phyloP scores from a whole-genome alignment of 2,329 filamentous ascomycete species.

The Sarocladium kiliense region DNA sequence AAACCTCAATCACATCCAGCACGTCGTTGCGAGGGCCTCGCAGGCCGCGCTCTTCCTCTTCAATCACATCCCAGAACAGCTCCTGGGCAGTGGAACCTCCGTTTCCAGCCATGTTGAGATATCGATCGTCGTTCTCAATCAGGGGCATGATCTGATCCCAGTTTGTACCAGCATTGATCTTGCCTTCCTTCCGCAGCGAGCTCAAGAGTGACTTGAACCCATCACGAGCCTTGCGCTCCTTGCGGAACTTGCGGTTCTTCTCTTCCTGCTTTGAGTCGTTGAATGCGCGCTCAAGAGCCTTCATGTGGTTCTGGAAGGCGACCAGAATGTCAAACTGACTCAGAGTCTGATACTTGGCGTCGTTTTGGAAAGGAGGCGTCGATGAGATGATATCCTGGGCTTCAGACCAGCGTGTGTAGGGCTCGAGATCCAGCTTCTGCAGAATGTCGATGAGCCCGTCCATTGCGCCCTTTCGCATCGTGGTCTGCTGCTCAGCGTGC shows the following conservation, averaged over 20 bases:
- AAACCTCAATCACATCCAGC: slow-evolving; percentile 81
- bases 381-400: slow-evolving; percentile 77
- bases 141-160: slow-evolving; percentile 77
- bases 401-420: slow-evolving; percentile 92
- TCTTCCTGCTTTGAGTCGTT: slow-evolving; percentile 87
- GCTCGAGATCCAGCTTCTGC: slow-evolving; percentile 75
- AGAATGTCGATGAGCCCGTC: slow-evolving; percentile 76
- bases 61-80: slow-evolving; percentile 91
- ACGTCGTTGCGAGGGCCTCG: slow-evolving; percentile 78
- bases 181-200: slow-evolving; percentile 68
- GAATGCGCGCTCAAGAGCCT: slow-evolving; percentile 81
- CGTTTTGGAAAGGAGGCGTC: slow-evolving; percentile 70
- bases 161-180: slow-evolving; percentile 84
- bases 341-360: slow-evolving; percentile 80
- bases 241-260: slow-evolving; percentile 73
- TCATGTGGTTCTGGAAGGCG: slow-evolving; percentile 93
- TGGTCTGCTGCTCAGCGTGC: slow-evolving; percentile 69
- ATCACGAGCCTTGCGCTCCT: slow-evolving; percentile 83
- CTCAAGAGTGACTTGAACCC: slow-evolving; percentile 68
- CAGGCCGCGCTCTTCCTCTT: slow-evolving; percentile 87
- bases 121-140: slow-evolving; percentile 77
- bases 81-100: slow-evolving; percentile 81
- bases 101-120: slow-evolving; percentile 77
- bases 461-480: slow-evolving; percentile 72
- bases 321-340: slow-evolving; percentile 86